Evolutionary conservation across 2,329 filamentous ascomycete species (phyloP), one percentile per base, ranked within the genome.

Genomic region (Aspergillus floridensis): DNA sequence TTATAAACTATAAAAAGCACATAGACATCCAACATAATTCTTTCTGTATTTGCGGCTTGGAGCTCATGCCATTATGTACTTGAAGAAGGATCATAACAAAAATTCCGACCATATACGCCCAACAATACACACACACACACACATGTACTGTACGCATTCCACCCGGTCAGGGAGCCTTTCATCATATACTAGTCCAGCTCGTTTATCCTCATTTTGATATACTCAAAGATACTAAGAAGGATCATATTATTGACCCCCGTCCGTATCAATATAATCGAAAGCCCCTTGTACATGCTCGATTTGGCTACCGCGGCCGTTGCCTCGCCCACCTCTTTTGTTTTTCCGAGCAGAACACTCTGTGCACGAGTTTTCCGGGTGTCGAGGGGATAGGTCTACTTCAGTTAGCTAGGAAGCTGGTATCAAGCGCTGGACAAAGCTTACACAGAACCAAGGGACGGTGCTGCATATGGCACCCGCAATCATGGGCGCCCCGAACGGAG

Each of bases 191-290:
- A 63, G 41, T 74, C 73, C 56, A 79, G 68, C 41, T 73, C 63
- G 59, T 79, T 74, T 62, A 81, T 80, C 57, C 69, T 69, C 58
- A 70, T 70, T 67, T 79, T 80, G 41, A 79, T 73, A 58, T 78
- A 78, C 65, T 81, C 79, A 53, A 79, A 80, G 21, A 78, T 71
- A 62, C 76, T 77, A 66, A 80, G 72, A 47, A 80, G 70, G 50
- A 81, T 79, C 77, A 80, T 80, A 66, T 80, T 80, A 66, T 81
- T 79, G 26, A 81, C 66, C 7, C 74, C 75, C 4, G 79, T 80
- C 19, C 79, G 77, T 29, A 79, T 63, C 41, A 81, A 71, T 44
- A 79, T 77, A 59, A 80, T 79, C 8, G 79, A 78, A n/a, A 81
- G 65, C 6, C 79, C 79, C 61, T 77, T 80, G 67, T 80, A 81